Conservation (phyloP, 1,139 yeast species). For the Kurtzmaniella quercitrusa region DNA sequence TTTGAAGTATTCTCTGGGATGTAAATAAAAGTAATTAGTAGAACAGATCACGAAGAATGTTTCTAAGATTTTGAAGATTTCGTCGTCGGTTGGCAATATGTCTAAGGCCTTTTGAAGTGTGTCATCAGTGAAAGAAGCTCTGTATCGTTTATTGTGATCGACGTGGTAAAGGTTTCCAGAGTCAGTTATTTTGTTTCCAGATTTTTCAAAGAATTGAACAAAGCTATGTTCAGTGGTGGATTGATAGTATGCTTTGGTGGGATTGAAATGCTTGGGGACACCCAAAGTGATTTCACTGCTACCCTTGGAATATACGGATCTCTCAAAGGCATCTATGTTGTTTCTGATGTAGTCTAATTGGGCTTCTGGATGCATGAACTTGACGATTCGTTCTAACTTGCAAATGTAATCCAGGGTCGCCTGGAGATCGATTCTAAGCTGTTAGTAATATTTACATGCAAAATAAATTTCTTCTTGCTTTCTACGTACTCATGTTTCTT, state of each 20-base stretch:
- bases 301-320: conserved; percentile 9
- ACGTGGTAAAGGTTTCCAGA: conserved; percentile 4
- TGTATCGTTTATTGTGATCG: conserved; percentile 4
- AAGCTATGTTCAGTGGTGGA: conserved; percentile 17
- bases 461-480: too few relatives aligned
- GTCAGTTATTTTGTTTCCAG: conserved; percentile 5
- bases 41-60: conserved; percentile 15
- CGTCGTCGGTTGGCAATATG: conserved; percentile 11
- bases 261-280: conserved; percentile 9
- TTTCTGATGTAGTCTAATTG: conserved; percentile 11
- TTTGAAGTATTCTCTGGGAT: conserved; percentile 9
- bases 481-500: background rate
- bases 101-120: conserved; percentile 9
- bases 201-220: conserved; percentile 13
- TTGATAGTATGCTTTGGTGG: conserved; percentile 7
- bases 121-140: conserved; percentile 7
- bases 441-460: conserved; percentile 4
- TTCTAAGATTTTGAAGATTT: conserved; percentile 10
- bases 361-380: conserved; percentile 11
- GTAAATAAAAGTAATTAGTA: conserved; percentile 16
- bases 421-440: conserved; percentile 9
- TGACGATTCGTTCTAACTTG: conserved; percentile 15
- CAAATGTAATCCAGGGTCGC: conserved; percentile 10
- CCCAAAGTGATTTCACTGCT: conserved; percentile 6
- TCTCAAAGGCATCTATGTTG: conserved; percentile 13